phyloP scores from a whole-genome alignment of 208 protist genomes.

The Trichomonas vaginalis region DNA sequence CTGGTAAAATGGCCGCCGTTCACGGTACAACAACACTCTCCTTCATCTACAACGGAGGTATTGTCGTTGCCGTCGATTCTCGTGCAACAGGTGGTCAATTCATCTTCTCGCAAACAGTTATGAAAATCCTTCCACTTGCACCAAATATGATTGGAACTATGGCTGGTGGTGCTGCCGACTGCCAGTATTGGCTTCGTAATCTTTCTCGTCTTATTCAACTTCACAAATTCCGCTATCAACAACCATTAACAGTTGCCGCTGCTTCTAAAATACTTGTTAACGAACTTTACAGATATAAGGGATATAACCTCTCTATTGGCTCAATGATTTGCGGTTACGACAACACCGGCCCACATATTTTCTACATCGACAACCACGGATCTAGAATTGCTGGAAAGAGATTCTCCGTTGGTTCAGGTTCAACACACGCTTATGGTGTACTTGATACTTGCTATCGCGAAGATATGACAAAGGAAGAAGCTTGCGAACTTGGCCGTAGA shows the following conservation, averaged over 20 bases:
- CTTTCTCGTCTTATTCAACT: conserved; percentile 39
- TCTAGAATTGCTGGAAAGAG: conserved; percentile 81
- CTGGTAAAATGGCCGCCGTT: neutral
- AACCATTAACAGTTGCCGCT: conserved; percentile 63
- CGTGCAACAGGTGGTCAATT: conserved; percentile 88
- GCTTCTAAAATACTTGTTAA: conserved; percentile 97
- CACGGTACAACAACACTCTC: conserved; percentile 97
- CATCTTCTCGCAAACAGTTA: conserved; percentile 90
- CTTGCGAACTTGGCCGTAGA: conserved; percentile 80
- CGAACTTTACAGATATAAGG: conserved; percentile 92
- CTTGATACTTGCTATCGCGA: conserved; percentile 64
- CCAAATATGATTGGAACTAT: conserved; percentile 94
- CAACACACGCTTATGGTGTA: conserved; percentile 96
- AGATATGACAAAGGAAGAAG: conserved; percentile 71
- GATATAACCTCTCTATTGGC: conserved; percentile 78
- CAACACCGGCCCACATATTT: conserved; percentile 72
- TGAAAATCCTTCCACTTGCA: conserved; percentile 96
- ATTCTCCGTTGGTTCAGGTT: conserved; percentile 96
- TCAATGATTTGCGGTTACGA: conserved; percentile 49
- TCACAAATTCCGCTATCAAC: conserved; percentile 18
- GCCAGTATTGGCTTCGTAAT: conserved; percentile 94
- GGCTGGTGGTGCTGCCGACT: conserved; percentile 98
- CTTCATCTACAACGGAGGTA: conserved; percentile 85
- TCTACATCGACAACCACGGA: conserved; percentile 97
- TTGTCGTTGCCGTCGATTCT: conserved; percentile 97